These are phyloP conservation scores for Vanrija sp. DNA, from an alignment of 1,284 basidiomycete genomes.

Conservation along the genomic window DNA sequence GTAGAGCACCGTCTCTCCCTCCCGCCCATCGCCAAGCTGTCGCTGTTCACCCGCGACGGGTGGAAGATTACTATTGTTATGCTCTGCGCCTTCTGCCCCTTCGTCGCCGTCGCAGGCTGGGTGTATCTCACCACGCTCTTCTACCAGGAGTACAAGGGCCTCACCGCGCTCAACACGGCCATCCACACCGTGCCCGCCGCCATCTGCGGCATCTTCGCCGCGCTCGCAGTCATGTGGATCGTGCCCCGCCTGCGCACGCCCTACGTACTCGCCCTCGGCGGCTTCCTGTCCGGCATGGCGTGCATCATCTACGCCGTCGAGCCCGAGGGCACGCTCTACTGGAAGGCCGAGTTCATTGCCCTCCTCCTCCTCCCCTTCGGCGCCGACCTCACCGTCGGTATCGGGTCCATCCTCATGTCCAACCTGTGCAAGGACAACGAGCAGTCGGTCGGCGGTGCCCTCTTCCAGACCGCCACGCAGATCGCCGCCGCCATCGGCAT, in stretches of 20 bases:
- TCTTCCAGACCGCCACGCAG: slow-evolving; percentile 33
- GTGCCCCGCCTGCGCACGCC: slow-evolving; percentile 29
- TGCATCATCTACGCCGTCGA: slow-evolving; percentile 32
- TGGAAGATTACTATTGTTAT: slow-evolving; percentile 25
- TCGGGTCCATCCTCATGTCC: slow-evolving; percentile 36
- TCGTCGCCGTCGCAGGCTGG: slow-evolving; percentile 24
- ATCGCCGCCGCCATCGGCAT: slow-evolving; percentile 29
- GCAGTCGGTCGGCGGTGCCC: slow-evolving; percentile 33
- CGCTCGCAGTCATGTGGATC: slow-evolving; percentile 22
- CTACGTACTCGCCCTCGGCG: slow-evolving; percentile 26
- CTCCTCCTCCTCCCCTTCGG: slow-evolving; percentile 33
- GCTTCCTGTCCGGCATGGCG: slow-evolving; percentile 21
- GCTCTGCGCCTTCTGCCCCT: slow-evolving; percentile 25
- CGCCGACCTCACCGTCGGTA: slow-evolving; percentile 31
- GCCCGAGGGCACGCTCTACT: slow-evolving; percentile 26
- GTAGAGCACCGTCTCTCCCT: slow-evolving; percentile 20
- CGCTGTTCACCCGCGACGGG: slow-evolving; percentile 23
- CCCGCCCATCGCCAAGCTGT: slow-evolving; percentile 30
- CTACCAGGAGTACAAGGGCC: slow-evolving; percentile 24
- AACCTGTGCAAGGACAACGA: slow-evolving; percentile 32
- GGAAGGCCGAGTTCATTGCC: slow-evolving; percentile 31
- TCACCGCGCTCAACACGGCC: slow-evolving; percentile 21
- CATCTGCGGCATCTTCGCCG: slow-evolving; percentile 31
- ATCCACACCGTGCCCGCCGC: slow-evolving; percentile 22
- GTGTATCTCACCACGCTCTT: slow-evolving; percentile 26